Evolutionary conservation across 2,329 filamentous ascomycete genomes (phyloP), one percentile per base, ranked within the genome.

Genomic region (Atkinsonella texensis): DNA sequence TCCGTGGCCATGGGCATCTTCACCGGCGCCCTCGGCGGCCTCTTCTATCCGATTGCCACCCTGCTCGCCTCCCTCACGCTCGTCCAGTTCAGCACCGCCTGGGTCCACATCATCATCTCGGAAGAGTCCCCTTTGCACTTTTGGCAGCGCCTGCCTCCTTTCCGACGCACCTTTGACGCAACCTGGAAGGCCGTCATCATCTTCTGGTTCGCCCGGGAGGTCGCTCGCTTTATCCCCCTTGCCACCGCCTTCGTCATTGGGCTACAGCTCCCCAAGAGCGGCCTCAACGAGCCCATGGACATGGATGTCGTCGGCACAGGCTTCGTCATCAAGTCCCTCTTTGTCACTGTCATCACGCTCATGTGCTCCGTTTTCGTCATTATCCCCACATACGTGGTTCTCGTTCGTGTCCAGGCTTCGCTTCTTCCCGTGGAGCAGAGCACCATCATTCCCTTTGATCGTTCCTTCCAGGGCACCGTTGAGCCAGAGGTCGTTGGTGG

Each of bases 381-480:
- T 55, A 76, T 96, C 52, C 90, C 91, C 17, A 80, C 87, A 40
- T 77, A 80, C 53, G 85, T 91, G 33, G 79, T 87, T 20, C 80
- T 95, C 53, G 76, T 85, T 57, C 88, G 91, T 56, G 83, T 95
- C 38, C 89, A 95, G 65, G 89, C 90, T 7, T 91, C 87, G 47
- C 81, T 95, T 59, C 80, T 97, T 2, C 80, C 89, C 0, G 84
- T 88, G 53, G 83, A 87, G 17, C 79, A 89, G 58, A 85, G 94
- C 69, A 82, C 87, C 28, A 86, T 96, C 57, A 83, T 97, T 38
- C 84, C 88, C 33, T 95, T 97, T 61, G 91, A 97, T 73, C 86
- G 89, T 57, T 84, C 84, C 32, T 94, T 94, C 62, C 80, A 78
- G 56, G 87, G 87, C 59, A 85, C 83, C 63, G 80, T 91, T 31